Percentiles rank a stretch among this genome's conserved stretches.
These are phyloP conservation scores for Beauveria caledonica DNA, from an alignment of 2,329 filamentous ascomycete genomes.

Conservation along the genomic window DNA sequence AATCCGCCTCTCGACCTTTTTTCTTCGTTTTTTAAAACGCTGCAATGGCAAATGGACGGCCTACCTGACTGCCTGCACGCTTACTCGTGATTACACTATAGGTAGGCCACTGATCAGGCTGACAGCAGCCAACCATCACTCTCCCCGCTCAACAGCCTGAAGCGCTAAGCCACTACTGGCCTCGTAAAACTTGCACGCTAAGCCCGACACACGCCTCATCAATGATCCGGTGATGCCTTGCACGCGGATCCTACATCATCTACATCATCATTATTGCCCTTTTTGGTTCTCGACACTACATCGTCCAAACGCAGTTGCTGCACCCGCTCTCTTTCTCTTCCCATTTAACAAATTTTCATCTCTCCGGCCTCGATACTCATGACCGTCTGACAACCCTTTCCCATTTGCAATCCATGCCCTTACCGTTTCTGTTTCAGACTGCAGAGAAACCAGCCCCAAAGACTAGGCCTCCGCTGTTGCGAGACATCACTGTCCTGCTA, in stretches of 20 bases:
- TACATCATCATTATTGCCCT: background rate
- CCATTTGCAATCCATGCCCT: background rate
- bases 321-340: background rate
- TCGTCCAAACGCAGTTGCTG: background rate
- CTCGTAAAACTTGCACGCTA: constrained; percentile 1
- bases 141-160: background rate
- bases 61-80: no score
- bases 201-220: background rate
- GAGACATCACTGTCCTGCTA: background rate
- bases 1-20: no score
- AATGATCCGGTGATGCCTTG: constrained; percentile 8
- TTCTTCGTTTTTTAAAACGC: no score
- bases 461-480: background rate
- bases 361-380: background rate
- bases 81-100: no score
- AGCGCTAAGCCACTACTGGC: background rate
- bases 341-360: background rate
- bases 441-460: background rate
- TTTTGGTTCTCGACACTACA: background rate
- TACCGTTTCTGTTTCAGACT: background rate
- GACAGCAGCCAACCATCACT: background rate
- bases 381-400: background rate
- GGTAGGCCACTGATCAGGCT: background rate
- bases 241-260: background rate
- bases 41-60: no score